Evolutionary conservation across 495 filamentous ascomycete species (phyloP).

Genomic region (Lineolata rhizophorae): DNA sequence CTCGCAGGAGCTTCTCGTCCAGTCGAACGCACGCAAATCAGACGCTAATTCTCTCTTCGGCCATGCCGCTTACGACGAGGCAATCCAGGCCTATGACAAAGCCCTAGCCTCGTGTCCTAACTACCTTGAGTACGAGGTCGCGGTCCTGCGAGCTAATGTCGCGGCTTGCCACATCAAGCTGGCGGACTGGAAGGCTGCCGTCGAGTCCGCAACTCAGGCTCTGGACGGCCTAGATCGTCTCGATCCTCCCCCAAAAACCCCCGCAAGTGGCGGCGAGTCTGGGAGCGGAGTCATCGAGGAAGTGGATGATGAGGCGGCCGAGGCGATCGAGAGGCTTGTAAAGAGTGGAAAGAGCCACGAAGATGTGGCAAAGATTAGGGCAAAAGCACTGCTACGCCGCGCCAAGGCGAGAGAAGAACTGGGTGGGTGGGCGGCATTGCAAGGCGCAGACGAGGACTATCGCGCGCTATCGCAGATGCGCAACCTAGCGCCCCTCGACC

Average conservation of each 20-base stretch:
- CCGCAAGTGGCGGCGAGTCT: conserved; percentile 2
- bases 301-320: conserved; percentile 23
- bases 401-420: conserved; percentile 51
- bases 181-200: conserved; percentile 64
- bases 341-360: conserved; percentile 20
- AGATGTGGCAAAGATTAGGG: conserved; percentile 55
- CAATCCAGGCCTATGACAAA: conserved; percentile 75
- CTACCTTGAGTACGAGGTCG: conserved; percentile 78
- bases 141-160: conserved; percentile 71
- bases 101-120: conserved; percentile 64
- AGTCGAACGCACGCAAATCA: conserved; percentile 54
- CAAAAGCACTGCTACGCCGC: conserved; percentile 70
- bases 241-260: conserved; percentile 19
- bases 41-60: conserved; percentile 62
- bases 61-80: conserved; percentile 49
- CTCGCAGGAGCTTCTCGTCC: conserved; percentile 44
- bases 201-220: conserved; percentile 48
- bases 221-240: conserved; percentile 49
- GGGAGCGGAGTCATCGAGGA: conserved; percentile 17
- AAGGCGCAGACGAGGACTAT: conserved; percentile 48
- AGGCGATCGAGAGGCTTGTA: conserved; percentile 11
- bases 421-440: conserved; percentile 59
- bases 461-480: conserved; percentile 16
- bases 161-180: conserved; percentile 80
- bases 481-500: conserved; percentile 40